Evolutionary conservation across 2,329 filamentous ascomycete species (phyloP), one percentile per base, ranked within the genome.

Genomic region (Colletotrichum melonis): DNA sequence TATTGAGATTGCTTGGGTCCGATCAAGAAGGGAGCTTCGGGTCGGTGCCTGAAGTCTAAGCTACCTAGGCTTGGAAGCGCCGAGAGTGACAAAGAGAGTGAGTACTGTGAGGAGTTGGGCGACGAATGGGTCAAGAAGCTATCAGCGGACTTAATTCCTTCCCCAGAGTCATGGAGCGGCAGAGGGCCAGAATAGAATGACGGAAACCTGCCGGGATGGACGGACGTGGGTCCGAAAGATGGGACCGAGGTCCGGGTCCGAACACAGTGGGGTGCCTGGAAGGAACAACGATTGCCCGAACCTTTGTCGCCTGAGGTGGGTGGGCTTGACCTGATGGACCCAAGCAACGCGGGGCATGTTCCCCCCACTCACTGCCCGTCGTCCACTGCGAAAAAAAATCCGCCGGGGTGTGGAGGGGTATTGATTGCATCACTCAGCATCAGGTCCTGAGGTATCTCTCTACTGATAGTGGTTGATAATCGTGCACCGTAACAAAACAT

Each of bases 201-300:
- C 42, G 42, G 42, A 49, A 49, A 49, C 16, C 7, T 49, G 19
- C 19, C 42, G 42, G 19, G 42, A 49, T 22, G 19, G 8, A 22
- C 42, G 19, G 19, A 49, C 8, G 7, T 22, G 42, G 42, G 19
- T 8, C 3, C 19, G 42, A 49, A 7, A n/a, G 8, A 49, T 49
- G 42, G 42, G 42, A 7, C 42, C 19, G 42, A n/a, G 9, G 54
- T 28, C 12, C 54, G 54, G 54, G 54, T 24, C 54, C 24, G 22
- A 28, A 52, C 7, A 49, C 8, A n/a, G 42, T 42, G 38, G 38
- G 16, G 32, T 12, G 3, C 57, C 19, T 42, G 11, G 67, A 28
- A n/a, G 67, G 67, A 69, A 64, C 9, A 69, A 69, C 12, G 35
- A 69, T 69, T 63, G 26, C 58, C 67, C 67, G 67, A 11, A 24